These are phyloP conservation scores for Magnolia officinalis DNA, from an alignment of 164 flowering plant genomes.

Conservation along the genomic window DNA sequence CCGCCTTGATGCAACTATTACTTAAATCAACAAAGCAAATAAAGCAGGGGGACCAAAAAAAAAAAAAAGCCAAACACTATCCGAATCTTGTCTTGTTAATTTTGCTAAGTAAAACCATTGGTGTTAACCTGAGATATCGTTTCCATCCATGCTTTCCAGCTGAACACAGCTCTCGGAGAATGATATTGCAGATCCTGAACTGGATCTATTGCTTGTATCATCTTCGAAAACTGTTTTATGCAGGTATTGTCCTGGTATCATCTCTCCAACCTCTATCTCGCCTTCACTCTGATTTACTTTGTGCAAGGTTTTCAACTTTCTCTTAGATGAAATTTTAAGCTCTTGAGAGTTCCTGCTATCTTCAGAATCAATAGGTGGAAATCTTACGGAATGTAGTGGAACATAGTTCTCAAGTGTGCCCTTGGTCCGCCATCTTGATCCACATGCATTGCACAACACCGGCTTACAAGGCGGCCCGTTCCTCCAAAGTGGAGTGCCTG, in stretches of 20 bases:
- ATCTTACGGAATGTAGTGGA: constrained; percentile 28
- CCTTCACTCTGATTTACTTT: not conserved
- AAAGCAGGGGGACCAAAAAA: no score
- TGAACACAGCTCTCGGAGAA: constrained; percentile 12
- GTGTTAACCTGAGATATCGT: constrained; percentile 9
- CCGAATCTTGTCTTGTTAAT: not conserved
- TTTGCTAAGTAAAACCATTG: not conserved
- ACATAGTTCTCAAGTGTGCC: constrained; percentile 35
- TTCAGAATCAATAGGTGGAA: constrained; percentile 8
- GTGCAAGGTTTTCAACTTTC: not conserved
- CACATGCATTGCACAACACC: constrained; percentile 49
- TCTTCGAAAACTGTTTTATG: constrained; percentile 6
- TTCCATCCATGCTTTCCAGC: constrained; percentile 6
- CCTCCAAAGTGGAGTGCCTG: constrained; percentile 50
- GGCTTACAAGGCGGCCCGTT: constrained; percentile 47
- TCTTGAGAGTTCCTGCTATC: constrained; percentile 1
- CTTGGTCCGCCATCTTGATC: constrained; percentile 41
- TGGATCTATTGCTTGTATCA: constrained; percentile 12
- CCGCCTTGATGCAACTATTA: no score
- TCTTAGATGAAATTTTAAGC: constrained; percentile 5
- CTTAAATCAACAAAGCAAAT: no score
- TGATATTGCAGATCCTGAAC: constrained; percentile 19
- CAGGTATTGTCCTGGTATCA: not conserved
- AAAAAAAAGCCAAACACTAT: not conserved
- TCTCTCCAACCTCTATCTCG: not conserved